Evolutionary conservation across 305 asterid species (phyloP).

Genomic region (Vinca major): DNA sequence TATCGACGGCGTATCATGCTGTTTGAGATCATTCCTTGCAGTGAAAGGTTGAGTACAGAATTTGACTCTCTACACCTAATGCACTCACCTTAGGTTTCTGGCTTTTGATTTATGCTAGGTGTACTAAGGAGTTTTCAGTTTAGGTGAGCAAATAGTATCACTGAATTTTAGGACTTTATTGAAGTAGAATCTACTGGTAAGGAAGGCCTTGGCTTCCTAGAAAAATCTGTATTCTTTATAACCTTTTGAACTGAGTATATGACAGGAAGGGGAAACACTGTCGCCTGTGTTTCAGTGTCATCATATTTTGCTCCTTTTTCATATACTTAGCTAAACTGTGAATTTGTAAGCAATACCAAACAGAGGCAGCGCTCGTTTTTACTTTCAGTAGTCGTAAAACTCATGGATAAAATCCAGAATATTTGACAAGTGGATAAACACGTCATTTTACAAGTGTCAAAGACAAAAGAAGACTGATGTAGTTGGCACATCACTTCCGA

Average conservation of each 20-base stretch:
- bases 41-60: constrained; percentile 52
- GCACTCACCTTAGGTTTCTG: neutral
- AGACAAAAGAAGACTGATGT: too few species aligned
- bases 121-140: neutral
- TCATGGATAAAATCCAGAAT: neutral
- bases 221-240: neutral
- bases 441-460: too few species aligned
- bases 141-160: neutral
- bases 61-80: constrained; percentile 1
- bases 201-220: neutral
- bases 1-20: constrained; percentile 51
- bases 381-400: neutral
- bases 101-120: neutral
- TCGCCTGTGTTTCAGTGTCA: neutral
- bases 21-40: constrained; percentile 53
- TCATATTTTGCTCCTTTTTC: neutral
- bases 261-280: neutral
- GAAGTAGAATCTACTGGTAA: neutral
- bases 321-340: neutral
- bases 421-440: too few species aligned
- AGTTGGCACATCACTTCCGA: too few species aligned
- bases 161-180: neutral
- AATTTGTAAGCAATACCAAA: neutral
- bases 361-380: neutral
- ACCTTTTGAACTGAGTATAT: neutral